phyloP scores from a whole-genome alignment of 78 protist species.

The Anaeramoeba ignava region DNA sequence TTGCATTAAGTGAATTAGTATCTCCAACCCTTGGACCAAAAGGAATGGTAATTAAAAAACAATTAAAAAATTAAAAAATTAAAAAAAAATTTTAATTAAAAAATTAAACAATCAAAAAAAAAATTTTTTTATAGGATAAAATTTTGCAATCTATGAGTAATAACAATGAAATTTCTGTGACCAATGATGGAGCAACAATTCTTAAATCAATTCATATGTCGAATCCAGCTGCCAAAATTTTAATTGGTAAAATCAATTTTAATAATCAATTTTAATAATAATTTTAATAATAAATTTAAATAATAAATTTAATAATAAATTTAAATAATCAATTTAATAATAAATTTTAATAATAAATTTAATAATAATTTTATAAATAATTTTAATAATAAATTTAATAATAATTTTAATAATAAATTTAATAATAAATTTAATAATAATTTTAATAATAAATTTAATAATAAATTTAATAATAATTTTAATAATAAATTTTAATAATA shows the following conservation, averaged over 20 bases:
- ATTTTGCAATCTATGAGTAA: conserved; percentile 58
- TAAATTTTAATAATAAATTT: not conserved
- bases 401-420: conserved; percentile 18
- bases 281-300: not conserved
- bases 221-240: conserved; percentile 89
- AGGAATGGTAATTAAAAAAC: no score
- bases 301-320: not conserved
- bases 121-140: no score
- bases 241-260: conserved; percentile 41
- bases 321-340: not conserved
- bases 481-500: no score
- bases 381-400: not conserved
- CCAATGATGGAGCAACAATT: conserved; percentile 99
- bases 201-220: conserved; percentile 71
- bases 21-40: conserved; percentile 98
- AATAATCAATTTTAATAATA: no score
- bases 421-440: no score
- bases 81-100: no score
- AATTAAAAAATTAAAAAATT: no score
- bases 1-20: conserved; percentile 92
- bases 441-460: no score
- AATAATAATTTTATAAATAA: not conserved
- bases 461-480: no score
- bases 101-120: no score
- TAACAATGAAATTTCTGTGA: conserved; percentile 40